These are phyloP conservation scores for Euclidium syriacum DNA, from an alignment of 345 rosid genomes.

Conservation along the genomic window DNA sequence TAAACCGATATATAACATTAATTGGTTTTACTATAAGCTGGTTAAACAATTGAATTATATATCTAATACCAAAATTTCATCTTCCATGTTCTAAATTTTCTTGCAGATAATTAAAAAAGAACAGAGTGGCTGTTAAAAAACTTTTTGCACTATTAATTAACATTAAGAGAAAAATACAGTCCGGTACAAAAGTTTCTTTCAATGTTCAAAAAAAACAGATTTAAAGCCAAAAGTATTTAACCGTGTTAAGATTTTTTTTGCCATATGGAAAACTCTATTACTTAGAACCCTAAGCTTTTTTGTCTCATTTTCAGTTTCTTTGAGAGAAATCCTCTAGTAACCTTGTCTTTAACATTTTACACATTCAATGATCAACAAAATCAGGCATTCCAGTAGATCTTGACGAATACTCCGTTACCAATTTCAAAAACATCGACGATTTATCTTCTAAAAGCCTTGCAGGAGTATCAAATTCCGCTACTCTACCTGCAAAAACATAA, in stretches of 20 bases:
- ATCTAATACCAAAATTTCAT: no score
- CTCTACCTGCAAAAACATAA: slow-evolving; percentile 71
- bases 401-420: slow-evolving; percentile 86
- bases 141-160: no score
- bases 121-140: no score
- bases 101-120: slow-evolving; percentile 5
- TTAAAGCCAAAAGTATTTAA: slow-evolving; percentile 5
- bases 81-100: no score
- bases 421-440: slow-evolving; percentile 87
- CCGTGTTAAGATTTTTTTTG: neutral
- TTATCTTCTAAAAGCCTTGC: slow-evolving; percentile 74
- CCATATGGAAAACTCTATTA: neutral
- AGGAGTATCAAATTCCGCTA: slow-evolving; percentile 92
- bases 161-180: slow-evolving; percentile 8
- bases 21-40: no score
- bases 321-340: neutral
- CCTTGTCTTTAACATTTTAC: neutral
- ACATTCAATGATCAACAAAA: slow-evolving; percentile 36
- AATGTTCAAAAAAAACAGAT: slow-evolving; percentile 10
- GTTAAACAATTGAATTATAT: no score
- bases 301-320: slow-evolving; percentile 9
- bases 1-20: no score
- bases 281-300: slow-evolving; percentile 20
- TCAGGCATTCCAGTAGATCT: slow-evolving; percentile 95
- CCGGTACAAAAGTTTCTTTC: slow-evolving; percentile 17